These are phyloP conservation scores for Eucalyptus albens DNA, from an alignment of 345 rosid genomes.

Conservation along the genomic window DNA sequence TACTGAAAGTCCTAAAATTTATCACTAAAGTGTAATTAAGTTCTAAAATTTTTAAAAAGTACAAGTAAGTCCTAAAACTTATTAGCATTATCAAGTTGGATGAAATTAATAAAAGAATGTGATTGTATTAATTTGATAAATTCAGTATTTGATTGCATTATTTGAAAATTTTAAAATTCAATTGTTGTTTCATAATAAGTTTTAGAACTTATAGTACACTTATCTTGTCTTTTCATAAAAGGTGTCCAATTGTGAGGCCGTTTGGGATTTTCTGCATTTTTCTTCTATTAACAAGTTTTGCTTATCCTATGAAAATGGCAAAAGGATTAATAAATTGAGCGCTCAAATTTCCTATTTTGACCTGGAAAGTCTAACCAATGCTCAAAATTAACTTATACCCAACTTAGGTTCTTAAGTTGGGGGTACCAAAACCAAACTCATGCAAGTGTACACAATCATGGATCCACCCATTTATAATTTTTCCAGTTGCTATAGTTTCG, in stretches of 20 bases:
- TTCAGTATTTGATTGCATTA: accelerated
- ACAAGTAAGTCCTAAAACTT: not conserved
- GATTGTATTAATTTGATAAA: not conserved
- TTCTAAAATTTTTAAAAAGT: accelerated
- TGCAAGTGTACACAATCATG: not conserved
- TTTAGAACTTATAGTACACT: too few relatives aligned
- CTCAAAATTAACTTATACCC: not conserved
- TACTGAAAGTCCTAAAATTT: too few relatives aligned
- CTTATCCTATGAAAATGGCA: not conserved
- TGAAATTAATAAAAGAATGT: accelerated
- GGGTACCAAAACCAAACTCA: not conserved
- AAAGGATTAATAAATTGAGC: not conserved
- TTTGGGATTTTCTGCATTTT: not conserved
- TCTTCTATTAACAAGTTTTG: not conserved
- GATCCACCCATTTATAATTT: not conserved
- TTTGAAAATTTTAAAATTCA: too few relatives aligned
- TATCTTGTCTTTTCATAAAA: not conserved
- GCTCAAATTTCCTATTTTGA: not conserved
- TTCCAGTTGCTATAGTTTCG: not conserved
- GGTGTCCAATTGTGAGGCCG: accelerated
- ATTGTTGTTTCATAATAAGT: accelerated
- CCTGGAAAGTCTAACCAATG: not conserved
- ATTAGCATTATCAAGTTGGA: accelerated
- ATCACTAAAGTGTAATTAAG: too few relatives aligned
- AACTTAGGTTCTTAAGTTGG: not conserved